Conservation (phyloP, 176 grass and related monocot genomes). For the Carex scoparia region DNA sequence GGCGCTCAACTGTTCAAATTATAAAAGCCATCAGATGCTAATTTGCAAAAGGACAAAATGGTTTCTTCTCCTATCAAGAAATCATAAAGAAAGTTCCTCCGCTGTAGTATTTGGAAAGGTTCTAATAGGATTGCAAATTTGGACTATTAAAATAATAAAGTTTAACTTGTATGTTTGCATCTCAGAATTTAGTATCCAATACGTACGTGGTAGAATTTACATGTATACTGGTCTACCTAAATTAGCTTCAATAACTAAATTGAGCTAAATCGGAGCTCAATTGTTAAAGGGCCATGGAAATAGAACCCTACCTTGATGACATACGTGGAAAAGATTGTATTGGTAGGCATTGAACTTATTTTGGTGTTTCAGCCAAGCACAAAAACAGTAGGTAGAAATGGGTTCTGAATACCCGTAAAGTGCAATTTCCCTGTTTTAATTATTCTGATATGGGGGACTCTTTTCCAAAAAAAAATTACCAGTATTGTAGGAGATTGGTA, state of each 20-base stretch:
- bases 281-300: neutral
- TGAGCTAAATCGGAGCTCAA: neutral
- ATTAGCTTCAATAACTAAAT: neutral
- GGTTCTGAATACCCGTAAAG: neutral
- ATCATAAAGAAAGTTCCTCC: neutral
- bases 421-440: neutral
- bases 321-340: neutral
- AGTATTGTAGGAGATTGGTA: neutral
- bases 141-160: neutral
- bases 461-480: neutral
- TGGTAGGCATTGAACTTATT: neutral
- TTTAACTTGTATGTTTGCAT: neutral
- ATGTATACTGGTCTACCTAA: neutral
- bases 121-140: neutral
- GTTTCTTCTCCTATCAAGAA: neutral
- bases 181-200: neutral
- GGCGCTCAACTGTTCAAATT: conserved; percentile 40
- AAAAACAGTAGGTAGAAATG: neutral
- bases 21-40: neutral
- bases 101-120: neutral
- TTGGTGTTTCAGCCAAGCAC: neutral
- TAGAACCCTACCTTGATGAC: neutral
- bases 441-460: neutral
- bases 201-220: neutral
- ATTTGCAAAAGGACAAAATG: neutral